These are phyloP conservation scores for Coniferiporia sulphurascens DNA, from an alignment of 1,284 basidiomycete species.

Conservation along the genomic window DNA sequence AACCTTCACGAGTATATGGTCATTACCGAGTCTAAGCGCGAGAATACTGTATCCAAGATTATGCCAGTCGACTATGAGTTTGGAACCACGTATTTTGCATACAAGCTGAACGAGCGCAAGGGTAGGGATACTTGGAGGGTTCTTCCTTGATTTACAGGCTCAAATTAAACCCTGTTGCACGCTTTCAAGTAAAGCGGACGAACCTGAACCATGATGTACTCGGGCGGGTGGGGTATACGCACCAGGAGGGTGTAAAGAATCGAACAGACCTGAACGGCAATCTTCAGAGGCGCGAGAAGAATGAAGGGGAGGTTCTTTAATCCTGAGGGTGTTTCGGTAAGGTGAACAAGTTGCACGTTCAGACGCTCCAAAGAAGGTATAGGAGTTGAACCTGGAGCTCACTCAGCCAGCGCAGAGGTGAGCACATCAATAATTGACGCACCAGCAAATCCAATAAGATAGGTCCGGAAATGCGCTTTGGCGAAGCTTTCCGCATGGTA, in stretches of 20 bases:
- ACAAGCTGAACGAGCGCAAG: slow-evolving; percentile 82
- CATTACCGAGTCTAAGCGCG: slow-evolving; percentile 69
- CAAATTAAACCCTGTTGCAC: slow-evolving; percentile 11
- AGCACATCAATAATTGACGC: slow-evolving; percentile 20
- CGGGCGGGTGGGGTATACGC: slow-evolving; percentile 63
- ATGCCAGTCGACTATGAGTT: slow-evolving; percentile 98
- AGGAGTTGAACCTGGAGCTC: slow-evolving; percentile 61
- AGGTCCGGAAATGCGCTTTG: slow-evolving; percentile 73
- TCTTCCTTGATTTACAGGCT: slow-evolving; percentile 46
- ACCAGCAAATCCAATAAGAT: slow-evolving; percentile 87
- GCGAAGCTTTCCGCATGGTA: slow-evolving; percentile 95
- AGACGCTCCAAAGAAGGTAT: slow-evolving; percentile 65
- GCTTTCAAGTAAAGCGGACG: slow-evolving; percentile 23
- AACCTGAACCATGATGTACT: slow-evolving; percentile 89
- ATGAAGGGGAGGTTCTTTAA: slow-evolving; percentile 67
- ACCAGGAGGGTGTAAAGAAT: slow-evolving; percentile 63
- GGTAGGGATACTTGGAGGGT: slow-evolving; percentile 95
- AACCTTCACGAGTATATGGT: slow-evolving; percentile 67
- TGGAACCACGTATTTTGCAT: slow-evolving; percentile 61
- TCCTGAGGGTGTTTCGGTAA: slow-evolving; percentile 59
- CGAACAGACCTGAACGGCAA: slow-evolving; percentile 61
- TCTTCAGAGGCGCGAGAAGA: slow-evolving; percentile 76
- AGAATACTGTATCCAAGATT: slow-evolving; percentile 96
- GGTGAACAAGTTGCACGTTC: slow-evolving; percentile 59
- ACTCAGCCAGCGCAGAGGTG: not conserved